phyloP scores from a whole-genome alignment of 2,329 filamentous ascomycete genomes.

The Penicillium hordei region DNA sequence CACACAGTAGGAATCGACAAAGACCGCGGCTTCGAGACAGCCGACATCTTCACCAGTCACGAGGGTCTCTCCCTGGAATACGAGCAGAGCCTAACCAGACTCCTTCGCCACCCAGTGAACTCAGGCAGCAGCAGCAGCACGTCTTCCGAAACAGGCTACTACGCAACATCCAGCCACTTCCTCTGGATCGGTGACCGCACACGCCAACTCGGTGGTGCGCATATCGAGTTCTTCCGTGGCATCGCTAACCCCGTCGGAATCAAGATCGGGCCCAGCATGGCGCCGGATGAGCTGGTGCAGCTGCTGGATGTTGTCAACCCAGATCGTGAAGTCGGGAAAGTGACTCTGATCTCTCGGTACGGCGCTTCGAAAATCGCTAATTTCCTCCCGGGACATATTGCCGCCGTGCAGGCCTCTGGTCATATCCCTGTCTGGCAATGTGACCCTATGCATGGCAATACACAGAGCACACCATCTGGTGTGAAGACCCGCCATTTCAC shows the following conservation, averaged over 20 bases:
- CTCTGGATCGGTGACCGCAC: constrained; percentile 98
- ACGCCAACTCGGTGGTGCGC: constrained; percentile 85
- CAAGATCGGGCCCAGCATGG: constrained; percentile 89
- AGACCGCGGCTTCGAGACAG: constrained; percentile 78
- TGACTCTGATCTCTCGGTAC: constrained; percentile 95
- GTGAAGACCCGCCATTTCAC: constrained; percentile 92
- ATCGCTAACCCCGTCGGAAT: constrained; percentile 95
- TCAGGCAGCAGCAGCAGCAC: constrained; percentile 34
- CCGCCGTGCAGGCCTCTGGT: constrained; percentile 77
- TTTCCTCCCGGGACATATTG: constrained; percentile 81
- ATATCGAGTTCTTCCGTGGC: constrained; percentile 96
- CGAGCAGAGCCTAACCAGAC: constrained; percentile 80
- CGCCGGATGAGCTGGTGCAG: constrained; percentile 69
- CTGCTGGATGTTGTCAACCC: constrained; percentile 88
- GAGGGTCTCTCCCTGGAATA: constrained; percentile 94
- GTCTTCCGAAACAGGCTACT: constrained; percentile 59
- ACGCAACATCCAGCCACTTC: constrained; percentile 94
- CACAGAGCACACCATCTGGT: constrained; percentile 65
- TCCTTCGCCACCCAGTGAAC: constrained; percentile 53
- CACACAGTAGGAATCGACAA: constrained; percentile 87
- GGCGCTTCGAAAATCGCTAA: constrained; percentile 73
- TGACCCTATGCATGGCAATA: constrained; percentile 95
- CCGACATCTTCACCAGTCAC: constrained; percentile 93
- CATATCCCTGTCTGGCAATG: constrained; percentile 91
- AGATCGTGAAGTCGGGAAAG: constrained; percentile 76